Conservation (phyloP, 306 rosid genomes). For the Luffa aegyptiaca region DNA sequence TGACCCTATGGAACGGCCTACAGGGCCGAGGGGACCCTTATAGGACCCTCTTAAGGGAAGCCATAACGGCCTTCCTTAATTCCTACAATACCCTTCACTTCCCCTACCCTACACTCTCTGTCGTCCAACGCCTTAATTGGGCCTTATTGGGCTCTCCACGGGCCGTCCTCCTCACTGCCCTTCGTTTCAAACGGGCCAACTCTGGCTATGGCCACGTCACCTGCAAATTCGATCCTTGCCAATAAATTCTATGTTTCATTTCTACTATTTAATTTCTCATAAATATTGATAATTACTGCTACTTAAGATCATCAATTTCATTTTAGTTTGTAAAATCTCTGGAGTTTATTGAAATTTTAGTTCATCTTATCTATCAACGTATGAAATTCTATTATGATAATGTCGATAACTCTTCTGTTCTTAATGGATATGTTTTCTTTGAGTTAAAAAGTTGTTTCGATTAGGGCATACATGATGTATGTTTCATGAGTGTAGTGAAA, state of each 20-base stretch:
- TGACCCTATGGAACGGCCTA: conserved; percentile 61
- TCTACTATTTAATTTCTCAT: not conserved
- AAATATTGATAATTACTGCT: not conserved
- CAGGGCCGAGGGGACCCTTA: conserved; percentile 80
- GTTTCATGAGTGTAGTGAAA: too few relatives aligned
- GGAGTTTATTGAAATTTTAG: not conserved
- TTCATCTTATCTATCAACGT: too few relatives aligned
- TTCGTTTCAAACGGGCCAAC: conserved; percentile 62
- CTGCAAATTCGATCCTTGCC: conserved; percentile 31
- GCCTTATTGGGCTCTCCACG: conserved; percentile 61
- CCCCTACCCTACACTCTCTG: conserved; percentile 47
- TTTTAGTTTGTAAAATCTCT: not conserved
- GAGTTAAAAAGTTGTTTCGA: too few relatives aligned
- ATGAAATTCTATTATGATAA: too few relatives aligned
- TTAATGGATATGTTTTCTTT: too few relatives aligned
- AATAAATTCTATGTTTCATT: not conserved
- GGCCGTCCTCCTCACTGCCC: conserved; percentile 45
- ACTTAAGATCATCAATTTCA: not conserved
- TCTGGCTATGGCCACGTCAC: conserved; percentile 50
- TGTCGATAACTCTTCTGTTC: too few relatives aligned
- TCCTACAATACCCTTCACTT: conserved; percentile 56
- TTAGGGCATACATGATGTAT: too few relatives aligned
- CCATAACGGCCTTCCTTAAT: conserved; percentile 60
- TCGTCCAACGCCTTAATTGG: conserved; percentile 37
- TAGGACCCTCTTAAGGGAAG: conserved; percentile 73